Evolutionary conservation across 495 filamentous ascomycete species (phyloP), one percentile per base, ranked within the genome.

Genomic region (Aspergillus cristatus): DNA sequence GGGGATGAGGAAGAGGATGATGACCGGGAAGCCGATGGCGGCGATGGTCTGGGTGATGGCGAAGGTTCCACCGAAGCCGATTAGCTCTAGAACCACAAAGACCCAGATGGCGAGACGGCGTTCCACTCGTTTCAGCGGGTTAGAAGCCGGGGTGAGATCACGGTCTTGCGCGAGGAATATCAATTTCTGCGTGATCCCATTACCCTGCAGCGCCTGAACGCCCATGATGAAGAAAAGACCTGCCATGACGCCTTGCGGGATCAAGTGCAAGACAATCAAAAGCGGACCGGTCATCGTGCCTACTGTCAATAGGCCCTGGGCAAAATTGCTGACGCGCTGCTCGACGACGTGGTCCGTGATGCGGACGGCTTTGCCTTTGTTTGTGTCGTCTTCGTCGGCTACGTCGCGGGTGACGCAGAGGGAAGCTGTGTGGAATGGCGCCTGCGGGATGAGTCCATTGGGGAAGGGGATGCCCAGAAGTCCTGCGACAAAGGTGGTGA

Each of bases 221-320:
- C 86, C 90, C 82, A 95, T 91, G 48, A 94, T 79, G 62, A 95
- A 96, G 71, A 97, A 95, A 11, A 97, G 71, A 5, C 89, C 90
- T 0, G 86, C 84, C 42, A 97, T 69, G 14, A 95, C 84, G 38
- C 76, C 84, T 49, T 90, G 86, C 0, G 89, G 90, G 48, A 97
- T 87, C 3, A 90, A 72, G 40, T 84, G 81, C 7, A 97, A 63
- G 14, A 94, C 84, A 16, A 79, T 66, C 6, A 97, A 73, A 1
- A 97, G 68, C 0, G 90, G 90, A 0, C 83, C 82, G 3, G 81
- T 75, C 86, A 95, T 95, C 35, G 86, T 89, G 18, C 84, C 86
- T 3, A 96, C 70, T 1, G 84, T 86, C 1, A 89, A 64, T 0
- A 97, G 72, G 2, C 86, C 89, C 54, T 91, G 84, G 0, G 79